phyloP scores from a whole-genome alignment of 2,329 filamentous ascomycete genomes.

The Xylaria arbuscula region DNA sequence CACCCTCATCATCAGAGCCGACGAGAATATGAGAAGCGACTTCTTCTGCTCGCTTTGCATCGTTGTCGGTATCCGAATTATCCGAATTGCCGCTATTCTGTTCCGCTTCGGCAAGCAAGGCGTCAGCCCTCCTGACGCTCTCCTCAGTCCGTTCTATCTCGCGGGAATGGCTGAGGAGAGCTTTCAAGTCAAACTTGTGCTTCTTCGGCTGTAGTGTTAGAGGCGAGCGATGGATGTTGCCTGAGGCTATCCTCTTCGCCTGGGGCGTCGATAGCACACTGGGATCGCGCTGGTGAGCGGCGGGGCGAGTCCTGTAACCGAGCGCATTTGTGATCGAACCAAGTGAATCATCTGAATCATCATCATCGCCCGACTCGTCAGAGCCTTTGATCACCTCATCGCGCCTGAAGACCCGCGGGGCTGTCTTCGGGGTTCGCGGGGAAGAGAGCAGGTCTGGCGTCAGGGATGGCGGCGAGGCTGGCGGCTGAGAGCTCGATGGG shows the following conservation, averaged over 20 bases:
- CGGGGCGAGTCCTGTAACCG: slow-evolving; percentile 41
- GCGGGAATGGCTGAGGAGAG: slow-evolving; percentile 68
- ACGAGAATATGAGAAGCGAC: slow-evolving; percentile 57
- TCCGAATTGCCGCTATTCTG: slow-evolving; percentile 31
- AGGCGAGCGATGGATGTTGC: slow-evolving; percentile 57
- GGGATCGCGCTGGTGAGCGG: slow-evolving; percentile 39
- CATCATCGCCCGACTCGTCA: slow-evolving; percentile 74
- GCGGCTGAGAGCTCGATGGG: slow-evolving; percentile 32
- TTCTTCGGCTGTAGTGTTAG: slow-evolving; percentile 60
- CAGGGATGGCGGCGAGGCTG: slow-evolving; percentile 31
- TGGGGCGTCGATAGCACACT: slow-evolving; percentile 55
- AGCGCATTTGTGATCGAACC: slow-evolving; percentile 66
- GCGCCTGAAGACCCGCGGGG: slow-evolving; percentile 54
- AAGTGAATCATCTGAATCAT: slow-evolving; percentile 63
- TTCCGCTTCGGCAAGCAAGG: slow-evolving; percentile 47
- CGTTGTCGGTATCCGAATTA: slow-evolving; percentile 50
- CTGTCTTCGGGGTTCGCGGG: slow-evolving; percentile 46
- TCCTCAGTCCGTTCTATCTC: slow-evolving; percentile 70
- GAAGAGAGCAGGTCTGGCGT: slow-evolving; percentile 43
- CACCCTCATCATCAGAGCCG: slow-evolving; percentile 40
- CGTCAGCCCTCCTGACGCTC: slow-evolving; percentile 60
- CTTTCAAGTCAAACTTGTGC: slow-evolving; percentile 73
- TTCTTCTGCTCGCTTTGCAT: slow-evolving; percentile 56
- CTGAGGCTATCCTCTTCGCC: slow-evolving; percentile 59
- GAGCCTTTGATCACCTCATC: slow-evolving; percentile 74